These are phyloP conservation scores for Crotalaria pallida DNA, from an alignment of 306 rosid genomes.

Conservation along the genomic window DNA sequence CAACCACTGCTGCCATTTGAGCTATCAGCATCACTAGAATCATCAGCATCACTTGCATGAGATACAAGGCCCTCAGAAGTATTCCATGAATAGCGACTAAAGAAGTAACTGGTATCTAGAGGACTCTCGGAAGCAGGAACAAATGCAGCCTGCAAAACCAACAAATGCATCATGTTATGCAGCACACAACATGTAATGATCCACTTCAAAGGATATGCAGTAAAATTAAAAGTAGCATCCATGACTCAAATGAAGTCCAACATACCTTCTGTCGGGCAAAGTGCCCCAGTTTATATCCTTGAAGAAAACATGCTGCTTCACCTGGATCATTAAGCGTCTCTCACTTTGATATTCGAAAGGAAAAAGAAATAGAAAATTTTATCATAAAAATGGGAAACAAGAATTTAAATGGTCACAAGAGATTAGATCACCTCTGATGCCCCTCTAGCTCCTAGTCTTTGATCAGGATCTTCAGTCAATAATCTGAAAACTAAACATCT, in stretches of 20 bases:
- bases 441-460: constrained; percentile 90
- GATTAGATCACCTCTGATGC: constrained; percentile 73
- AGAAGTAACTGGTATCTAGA: too few species aligned
- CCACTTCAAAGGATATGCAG: neutral
- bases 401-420: constrained; percentile 15
- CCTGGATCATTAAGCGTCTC: constrained; percentile 47
- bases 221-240: neutral
- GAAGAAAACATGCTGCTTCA: constrained; percentile 86
- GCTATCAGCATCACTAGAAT: too few species aligned
- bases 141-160: too few species aligned
- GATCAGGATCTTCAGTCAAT: too few species aligned
- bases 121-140: too few species aligned
- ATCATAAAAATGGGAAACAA: constrained; percentile 17
- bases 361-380: neutral
- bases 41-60: too few species aligned
- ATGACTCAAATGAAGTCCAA: neutral
- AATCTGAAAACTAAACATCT: constrained; percentile 36
- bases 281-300: constrained; percentile 98
- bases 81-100: too few species aligned
- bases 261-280: constrained; percentile 95
- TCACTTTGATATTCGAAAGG: constrained; percentile 14
- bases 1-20: too few species aligned
- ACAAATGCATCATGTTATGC: neutral
- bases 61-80: too few species aligned
- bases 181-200: neutral